Evolutionary conservation across 2,329 filamentous ascomycete genomes (phyloP), one percentile per base, ranked within the genome.

Genomic region (Ascochyta viciae-villosae): DNA sequence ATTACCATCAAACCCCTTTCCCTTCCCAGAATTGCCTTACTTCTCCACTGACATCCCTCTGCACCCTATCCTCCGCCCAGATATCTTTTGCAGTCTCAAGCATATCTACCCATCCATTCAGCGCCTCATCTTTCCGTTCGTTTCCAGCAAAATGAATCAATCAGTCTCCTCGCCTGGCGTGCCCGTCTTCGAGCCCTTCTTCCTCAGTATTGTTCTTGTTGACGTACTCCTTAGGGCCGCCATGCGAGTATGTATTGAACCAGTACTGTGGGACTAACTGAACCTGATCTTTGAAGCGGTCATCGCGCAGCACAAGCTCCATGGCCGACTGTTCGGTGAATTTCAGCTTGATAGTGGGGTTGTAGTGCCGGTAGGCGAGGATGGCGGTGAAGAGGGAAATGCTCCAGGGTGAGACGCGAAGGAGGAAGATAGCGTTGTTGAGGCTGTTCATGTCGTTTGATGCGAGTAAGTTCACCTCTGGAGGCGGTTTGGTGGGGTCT

Each of bases 121-220:
- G 75, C 15, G 71, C 62, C 42, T 68, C 60, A 24, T 74, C 68
- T 16, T 75, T 72, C 12, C 75, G 60, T 1, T 54, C 57, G 1
- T 74, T 64, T 0, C 78, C 77, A 6, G 77, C 74, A 50, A 80
- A 79, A 57, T 80, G 78, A n/a, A 80, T 75, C 10, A 80, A 58
- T 49, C 77, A 73, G 49, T 80, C 77, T 3, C 77, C 77, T 33
- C 74, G 67, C 12, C 76, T 70, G 6, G 75, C 75, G 41, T 77
- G 72, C 41, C 68, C 5, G 1, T 54, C 43, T 16, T 54, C 73
- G 15, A 72, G 65, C 1, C 68, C 58, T 29, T 77, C 54, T 3
- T 70, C 77, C 50, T 75, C 72, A 50, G 74, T 73, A 43, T 74
- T 70, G 43, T 57, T 37, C 15, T 75, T 73, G 31, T 43, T 19